Percentiles rank a stretch among this genome's conserved stretches.
Conservation (phyloP, 2,329 filamentous ascomycete genomes). For the Corniculantispora saksenae region DNA sequence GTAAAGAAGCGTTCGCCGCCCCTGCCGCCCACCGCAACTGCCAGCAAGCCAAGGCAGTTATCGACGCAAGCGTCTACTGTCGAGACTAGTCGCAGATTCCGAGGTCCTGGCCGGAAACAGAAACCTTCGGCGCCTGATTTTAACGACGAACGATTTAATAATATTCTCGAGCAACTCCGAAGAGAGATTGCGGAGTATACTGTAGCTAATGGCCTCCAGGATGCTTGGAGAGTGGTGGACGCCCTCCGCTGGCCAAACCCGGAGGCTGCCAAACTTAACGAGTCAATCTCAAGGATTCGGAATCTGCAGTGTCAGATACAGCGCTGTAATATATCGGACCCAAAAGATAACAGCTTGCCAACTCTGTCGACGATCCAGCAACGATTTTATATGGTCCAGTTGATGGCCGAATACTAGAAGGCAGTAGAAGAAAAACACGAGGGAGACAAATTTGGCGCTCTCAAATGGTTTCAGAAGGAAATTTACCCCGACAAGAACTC, state of each 20-base stretch:
- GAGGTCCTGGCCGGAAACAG: conserved; percentile 1
- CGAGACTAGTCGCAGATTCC: background rate
- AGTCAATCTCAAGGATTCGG: background rate
- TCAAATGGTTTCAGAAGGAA: background rate
- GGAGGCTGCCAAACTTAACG: background rate
- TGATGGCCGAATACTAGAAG: conserved; percentile 9
- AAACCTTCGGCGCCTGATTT: background rate
- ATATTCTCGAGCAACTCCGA: conserved; percentile 4
- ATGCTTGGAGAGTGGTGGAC: background rate
- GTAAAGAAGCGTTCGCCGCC: conserved; percentile 1
- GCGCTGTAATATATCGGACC: background rate
- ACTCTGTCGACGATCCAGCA: background rate
- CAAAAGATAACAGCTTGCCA: conserved; percentile 6
- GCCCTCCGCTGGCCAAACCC: background rate
- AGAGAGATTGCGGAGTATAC: background rate
- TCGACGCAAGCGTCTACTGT: background rate
- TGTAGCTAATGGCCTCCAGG: background rate
- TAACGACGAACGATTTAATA: conserved; percentile 2
- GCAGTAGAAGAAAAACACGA: background rate
- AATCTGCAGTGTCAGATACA: conserved; percentile 1
- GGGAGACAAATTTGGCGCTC: background rate
- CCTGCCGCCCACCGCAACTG: background rate
- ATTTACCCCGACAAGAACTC: background rate
- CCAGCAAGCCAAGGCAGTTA: background rate
- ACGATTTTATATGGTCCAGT: conserved; percentile 13